Percentiles rank a stretch among this genome's conserved stretches.
phyloP scores from a whole-genome alignment of 2,329 filamentous ascomycete species.

The Thermoascus crustaceus region DNA sequence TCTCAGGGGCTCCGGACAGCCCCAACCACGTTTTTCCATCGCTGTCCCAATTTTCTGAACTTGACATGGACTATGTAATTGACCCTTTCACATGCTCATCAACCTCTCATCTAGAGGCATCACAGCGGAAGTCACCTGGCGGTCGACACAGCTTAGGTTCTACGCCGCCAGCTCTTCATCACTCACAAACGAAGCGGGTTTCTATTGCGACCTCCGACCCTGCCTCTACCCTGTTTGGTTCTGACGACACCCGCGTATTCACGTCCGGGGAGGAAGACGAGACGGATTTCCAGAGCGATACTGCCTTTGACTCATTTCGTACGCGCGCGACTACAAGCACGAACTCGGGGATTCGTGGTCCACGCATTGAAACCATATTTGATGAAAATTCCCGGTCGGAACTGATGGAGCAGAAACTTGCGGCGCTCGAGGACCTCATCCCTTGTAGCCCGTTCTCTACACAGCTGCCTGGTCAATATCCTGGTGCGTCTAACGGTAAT shows the following conservation, averaged over 20 bases:
- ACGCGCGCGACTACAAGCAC: conserved; percentile 49
- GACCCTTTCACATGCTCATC: too few species aligned
- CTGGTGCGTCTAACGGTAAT: conserved; percentile 15
- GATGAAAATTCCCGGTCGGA: conserved; percentile 42
- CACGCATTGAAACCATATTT: conserved; percentile 57
- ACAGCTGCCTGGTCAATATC: conserved; percentile 16
- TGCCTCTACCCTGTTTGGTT: conserved; percentile 51
- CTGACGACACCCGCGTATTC: conserved; percentile 52
- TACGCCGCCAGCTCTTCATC: conserved; percentile 20
- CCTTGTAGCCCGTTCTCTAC: conserved; percentile 37
- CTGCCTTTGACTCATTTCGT: conserved; percentile 54
- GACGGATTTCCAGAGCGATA: conserved; percentile 54
- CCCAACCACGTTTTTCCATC: conserved; percentile 3
- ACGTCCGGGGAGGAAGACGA: conserved; percentile 54
- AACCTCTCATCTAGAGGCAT: too few species aligned
- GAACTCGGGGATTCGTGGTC: conserved; percentile 46
- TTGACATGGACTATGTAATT: too few species aligned
- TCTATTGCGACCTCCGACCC: conserved; percentile 52
- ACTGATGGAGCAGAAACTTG: conserved; percentile 33
- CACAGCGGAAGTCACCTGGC: too few species aligned
- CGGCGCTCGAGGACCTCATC: conserved; percentile 42
- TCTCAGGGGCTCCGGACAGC: background rate
- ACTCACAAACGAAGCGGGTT: conserved; percentile 40
- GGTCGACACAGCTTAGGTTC: conserved; percentile 4
- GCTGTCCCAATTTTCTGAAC: too few species aligned